Evolutionary conservation across 306 rosid genomes (phyloP).

Genomic region (Castanea sativa): DNA sequence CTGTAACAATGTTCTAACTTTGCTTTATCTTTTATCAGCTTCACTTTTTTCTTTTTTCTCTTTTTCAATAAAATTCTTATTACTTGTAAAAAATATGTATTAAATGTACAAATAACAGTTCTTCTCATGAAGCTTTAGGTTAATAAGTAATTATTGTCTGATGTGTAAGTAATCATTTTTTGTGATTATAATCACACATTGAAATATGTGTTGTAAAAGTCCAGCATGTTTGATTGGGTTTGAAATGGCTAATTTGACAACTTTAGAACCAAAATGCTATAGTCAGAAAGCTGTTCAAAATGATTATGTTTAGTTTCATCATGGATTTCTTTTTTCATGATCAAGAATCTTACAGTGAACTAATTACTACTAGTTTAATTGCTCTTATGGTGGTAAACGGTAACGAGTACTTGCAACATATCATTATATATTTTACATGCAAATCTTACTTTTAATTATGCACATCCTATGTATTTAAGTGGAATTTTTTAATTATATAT

Average conservation of each 20-base stretch:
- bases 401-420: background rate
- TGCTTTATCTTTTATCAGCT: too few species aligned
- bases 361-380: background rate
- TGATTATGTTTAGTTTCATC: background rate
- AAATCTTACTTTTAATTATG: background rate
- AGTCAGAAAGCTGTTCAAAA: background rate
- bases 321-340: background rate
- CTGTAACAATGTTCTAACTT: background rate
- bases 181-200: background rate
- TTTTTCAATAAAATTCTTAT: too few species aligned
- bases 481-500: background rate
- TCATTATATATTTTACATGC: background rate
- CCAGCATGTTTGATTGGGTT: background rate
- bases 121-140: background rate
- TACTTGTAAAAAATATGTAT: too few species aligned
- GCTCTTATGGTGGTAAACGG: background rate
- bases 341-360: background rate
- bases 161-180: too few species aligned
- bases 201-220: background rate
- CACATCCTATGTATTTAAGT: background rate
- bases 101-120: background rate
- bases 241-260: background rate
- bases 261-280: background rate
- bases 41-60: too few species aligned
- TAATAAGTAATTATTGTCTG: background rate